Evolutionary conservation across 768 basidiomycete species (phyloP), one percentile per base, ranked within the genome.

Genomic region (Dioszegia crocea): DNA sequence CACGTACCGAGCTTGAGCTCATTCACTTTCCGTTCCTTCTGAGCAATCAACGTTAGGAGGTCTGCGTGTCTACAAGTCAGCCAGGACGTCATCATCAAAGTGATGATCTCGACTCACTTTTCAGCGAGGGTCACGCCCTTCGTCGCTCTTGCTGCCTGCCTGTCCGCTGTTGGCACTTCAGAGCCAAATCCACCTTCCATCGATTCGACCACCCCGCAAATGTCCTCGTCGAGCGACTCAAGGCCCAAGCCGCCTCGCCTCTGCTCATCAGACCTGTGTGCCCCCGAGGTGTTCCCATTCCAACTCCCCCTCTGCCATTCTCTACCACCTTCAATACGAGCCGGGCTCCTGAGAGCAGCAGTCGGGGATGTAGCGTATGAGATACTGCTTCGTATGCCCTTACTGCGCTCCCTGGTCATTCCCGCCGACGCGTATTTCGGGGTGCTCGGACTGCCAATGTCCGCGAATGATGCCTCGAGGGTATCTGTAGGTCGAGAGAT

Each of bases 1-100:
- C 2, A 60, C 70, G 31, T 17, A 72, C 70, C 70, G 36, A 68
- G 71, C 38, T 50, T 50, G 17, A 70, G 59, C 46, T 74, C 72
- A 27, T 67, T 65, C 21, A 74, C 69, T 21, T 60, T 31, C 12
- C 69, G 46, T 39, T 74, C 72, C 31, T 62, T 61, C 55, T 74
- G 67, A 31, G 72, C 72, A 44, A 74, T 74, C 2, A 56, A 36
- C 1, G 64, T 66, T 4, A 74, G 55, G 2, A 74, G 54, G 24
- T 74, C 72, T 23, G 67, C 67, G 45, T 74, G 69, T 58, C 72
- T 74, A 41, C 4, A n/a, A n/a, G n/a, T n/a, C n/a, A n/a, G n/a
- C n/a, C n/a, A n/a, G n/a, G n/a, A n/a, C n/a, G n/a, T n/a, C n/a
- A n/a, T n/a, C n/a, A n/a, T n/a, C n/a, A n/a, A n/a, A n/a, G n/a